Evolutionary conservation across 2,329 filamentous ascomycete genomes (phyloP), one percentile per base, ranked within the genome.

Genomic region (Pseudogymnoascus verrucosus): DNA sequence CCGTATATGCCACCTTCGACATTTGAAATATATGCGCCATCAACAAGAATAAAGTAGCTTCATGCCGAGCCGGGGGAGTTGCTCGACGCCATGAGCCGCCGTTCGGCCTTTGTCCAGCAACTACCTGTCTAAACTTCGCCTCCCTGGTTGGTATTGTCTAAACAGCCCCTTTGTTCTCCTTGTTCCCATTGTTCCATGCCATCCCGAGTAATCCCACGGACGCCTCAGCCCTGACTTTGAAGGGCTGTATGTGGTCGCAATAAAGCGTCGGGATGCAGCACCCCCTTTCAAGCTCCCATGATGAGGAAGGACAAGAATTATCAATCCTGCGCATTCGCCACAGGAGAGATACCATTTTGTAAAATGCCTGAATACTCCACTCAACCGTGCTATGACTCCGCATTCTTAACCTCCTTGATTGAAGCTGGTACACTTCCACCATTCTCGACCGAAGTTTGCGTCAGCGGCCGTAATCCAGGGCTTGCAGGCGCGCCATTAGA

Each of bases 401-500:
- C 44, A 51, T 51, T 28, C 44, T 31, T 0, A 91, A 95, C 73
- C 89, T 89, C 73, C 96, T 96, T 0, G 93, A 95, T 0, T n/a
- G 44, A 28, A 16, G 44, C n/a, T 5, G 44, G 28, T 4, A 14
- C 42, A 28, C 6, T 51, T 51, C 44, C 23, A 16, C 79, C 78
- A 34, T 76, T 76, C 64, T 84, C 80, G 42, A 76, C 79, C 16
- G 87, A 73, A 14, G 81, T 79, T 54, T 85, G 79, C 1, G 82
- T 82, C 0, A 88, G 82, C 1, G 57, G 83, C 82, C 26, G 80
- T 74, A 2, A 75, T 4, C 79, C 79, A 11, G 86, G 86, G 66
- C 84, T 89, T 62, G 81, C 84, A 0, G 91, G 90, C 62, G 86
- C 91, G 64, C 84, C 88, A 65, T 85, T 87, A 23, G 92, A 93